Base-by-base conservation (phyloP, 202 grass and related monocot genomes). In the Eragrostis tef region DNA sequence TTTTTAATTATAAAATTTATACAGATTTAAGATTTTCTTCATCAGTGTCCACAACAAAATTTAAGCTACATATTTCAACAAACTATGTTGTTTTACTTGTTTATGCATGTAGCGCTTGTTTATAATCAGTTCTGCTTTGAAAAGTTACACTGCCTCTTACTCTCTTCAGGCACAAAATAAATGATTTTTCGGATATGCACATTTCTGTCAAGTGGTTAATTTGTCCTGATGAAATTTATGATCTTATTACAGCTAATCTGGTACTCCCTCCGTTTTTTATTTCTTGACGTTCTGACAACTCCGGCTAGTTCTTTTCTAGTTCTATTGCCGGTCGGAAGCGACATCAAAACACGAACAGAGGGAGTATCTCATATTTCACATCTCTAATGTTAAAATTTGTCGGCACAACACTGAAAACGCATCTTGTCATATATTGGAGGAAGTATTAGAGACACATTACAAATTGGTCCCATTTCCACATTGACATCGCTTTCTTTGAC, bases 401-500 rank as follows among this genome's bases (percentile, higher is more conserved):
- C 60, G 60, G 75, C 75, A 78, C 17, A 21, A 20, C 26, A 10
- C 3, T 11, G 5, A 7, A 52, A 54, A 42, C 36, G 15, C 39
- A 25, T 3, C 15, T 24, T 36, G 59, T 75, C 5, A 25, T 43
- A 22, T 16, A 7, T 17, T 25, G 24, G 19, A 24, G 12, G 36
- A 5, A 26, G 53, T 16, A 75, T 84, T 74, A 61, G 75, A 0
- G 24, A 44, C 17, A 69, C 69, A 84, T 74, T 64, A 47, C 81
- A 75, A 1, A 29, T 51, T 20, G 82, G 78, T 78, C 71, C 82
- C 82, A 77, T 81, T 85, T 85, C 65, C 82, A 81, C 82, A 12
- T 56, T 72, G 41, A 21, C 82, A 65, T 89, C 82, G 11, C 82
- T 89, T 43, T 89, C 82, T 81, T 41, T 57, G 87, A 16, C 45